Base-by-base conservation (phyloP, 1,284 basidiomycete species). In the Binderoboletus segoi region DNA sequence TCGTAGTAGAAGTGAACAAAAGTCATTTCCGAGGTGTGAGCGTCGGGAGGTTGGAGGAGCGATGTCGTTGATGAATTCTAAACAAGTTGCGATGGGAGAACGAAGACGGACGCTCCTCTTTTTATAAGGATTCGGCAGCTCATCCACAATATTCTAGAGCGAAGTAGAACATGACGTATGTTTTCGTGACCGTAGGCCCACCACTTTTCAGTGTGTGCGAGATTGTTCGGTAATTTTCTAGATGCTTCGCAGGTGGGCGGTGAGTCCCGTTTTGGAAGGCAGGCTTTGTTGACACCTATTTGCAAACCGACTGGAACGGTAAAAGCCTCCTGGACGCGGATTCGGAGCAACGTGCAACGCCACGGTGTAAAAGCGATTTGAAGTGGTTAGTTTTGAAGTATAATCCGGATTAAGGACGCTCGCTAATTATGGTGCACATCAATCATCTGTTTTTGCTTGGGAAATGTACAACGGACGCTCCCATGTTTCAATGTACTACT, bases 151-250 rank as follows among this genome's bases (percentile, higher is more conserved):
- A 18, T 50, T 60, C 50, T 47, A n/a, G 51, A 48, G 23, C 3
- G 12, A 23, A 7, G 12, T 0, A 47, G 60, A 52, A 38, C 6
- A 38, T 5, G 1, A 6, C 1, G 24, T 5, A 2, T 23, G 26
- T 13, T 26, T 26, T 40, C 8, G 16, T 10, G 33, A 13, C 4
- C 11, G 12, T 15, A n/a, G n/a, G n/a, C n/a, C 45, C 21, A 37
- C 15, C 48, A 48, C 38, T 11, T 38, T 20, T n/a, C 3, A 37
- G 26, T 23, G 26, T n/a, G 23, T 10, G 30, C 28, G 38, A 18
- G 35, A 24, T 3, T 41, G 5, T 62, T 64, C 60, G 20, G 11
- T 3, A 24, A 40, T n/a, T 6, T 64, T 64, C 60, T 24, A 42
- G 48, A 33, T 43, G 16, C 12, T 61, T 61, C 62, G 30, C 20